phyloP scores from a whole-genome alignment of 106 monocot genomes.

The Allium fistulosum region DNA sequence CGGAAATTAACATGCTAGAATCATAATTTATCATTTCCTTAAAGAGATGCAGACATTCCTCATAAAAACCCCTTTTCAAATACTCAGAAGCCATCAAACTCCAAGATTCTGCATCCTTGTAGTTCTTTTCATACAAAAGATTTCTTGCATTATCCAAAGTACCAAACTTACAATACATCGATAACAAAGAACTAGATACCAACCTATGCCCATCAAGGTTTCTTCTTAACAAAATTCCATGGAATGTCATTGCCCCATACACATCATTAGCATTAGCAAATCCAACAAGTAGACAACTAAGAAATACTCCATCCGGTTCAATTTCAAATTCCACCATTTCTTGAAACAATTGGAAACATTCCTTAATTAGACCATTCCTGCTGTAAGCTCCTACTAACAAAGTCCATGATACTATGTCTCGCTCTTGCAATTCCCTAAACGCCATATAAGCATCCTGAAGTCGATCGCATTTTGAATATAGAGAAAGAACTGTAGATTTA shows the following conservation, averaged over 20 bases:
- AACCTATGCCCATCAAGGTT: conserved; percentile 18
- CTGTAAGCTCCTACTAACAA: conserved; percentile 30
- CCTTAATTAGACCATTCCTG: conserved; percentile 27
- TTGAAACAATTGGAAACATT: conserved; percentile 26
- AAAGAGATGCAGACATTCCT: conserved; percentile 48
- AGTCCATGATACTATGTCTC: conserved; percentile 74
- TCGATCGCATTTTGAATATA: conserved; percentile 60
- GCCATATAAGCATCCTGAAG: conserved; percentile 31
- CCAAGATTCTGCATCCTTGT: conserved; percentile 37
- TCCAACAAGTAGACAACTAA: conserved; percentile 50
- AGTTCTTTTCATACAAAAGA: conserved; percentile 19
- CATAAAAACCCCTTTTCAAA: conserved; percentile 31
- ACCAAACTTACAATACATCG: conserved; percentile 57
- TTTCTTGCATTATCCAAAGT: conserved; percentile 22
- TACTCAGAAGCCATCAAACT: conserved; percentile 48
- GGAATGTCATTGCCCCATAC: conserved; percentile 46
- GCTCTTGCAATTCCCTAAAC: conserved; percentile 43
- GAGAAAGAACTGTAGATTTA: conserved; percentile 37
- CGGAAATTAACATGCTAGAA: conserved; percentile 21
- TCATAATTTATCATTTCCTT: conserved; percentile 42
- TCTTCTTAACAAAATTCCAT: conserved; percentile 53
- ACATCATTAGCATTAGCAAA: conserved; percentile 20
- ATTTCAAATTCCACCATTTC: conserved; percentile 45
- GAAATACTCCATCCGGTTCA: conserved; percentile 43
- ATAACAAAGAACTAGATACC: conserved; percentile 31